Conservation (phyloP, 1,139 yeast species). For the Debaryomyces sp. region DNA sequence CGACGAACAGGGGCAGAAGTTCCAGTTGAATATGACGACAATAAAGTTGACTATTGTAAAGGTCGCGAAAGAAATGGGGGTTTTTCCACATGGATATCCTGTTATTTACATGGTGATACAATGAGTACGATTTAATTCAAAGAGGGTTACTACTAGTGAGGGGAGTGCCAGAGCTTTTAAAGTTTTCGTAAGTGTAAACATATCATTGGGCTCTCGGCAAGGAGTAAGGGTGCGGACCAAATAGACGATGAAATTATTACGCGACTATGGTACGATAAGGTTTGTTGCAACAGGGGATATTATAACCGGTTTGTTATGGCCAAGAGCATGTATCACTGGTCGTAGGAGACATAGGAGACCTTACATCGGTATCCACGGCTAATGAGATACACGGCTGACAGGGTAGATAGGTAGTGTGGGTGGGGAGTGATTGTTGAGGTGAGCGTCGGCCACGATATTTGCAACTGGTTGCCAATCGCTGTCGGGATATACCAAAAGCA, state of each 20-base stretch:
- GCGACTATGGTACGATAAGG: not conserved
- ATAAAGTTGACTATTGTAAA: not conserved
- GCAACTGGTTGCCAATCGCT: not conserved
- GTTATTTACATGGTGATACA: not conserved
- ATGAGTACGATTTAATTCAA: too few species aligned
- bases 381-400: not conserved
- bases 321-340: not conserved
- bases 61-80: not conserved
- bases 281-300: not conserved
- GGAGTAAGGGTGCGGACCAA: not conserved
- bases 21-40: not conserved
- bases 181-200: not conserved
- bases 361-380: not conserved
- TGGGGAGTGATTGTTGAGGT: not conserved
- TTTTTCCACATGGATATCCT: not conserved
- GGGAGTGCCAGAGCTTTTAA: not conserved
- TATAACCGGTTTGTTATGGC: not conserved
- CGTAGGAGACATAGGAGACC: too few species aligned
- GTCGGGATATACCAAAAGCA: not conserved
- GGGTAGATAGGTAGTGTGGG: not conserved
- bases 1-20: not conserved
- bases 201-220: not conserved
- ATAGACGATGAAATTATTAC: not conserved
- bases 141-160: not conserved
- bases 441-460: too few species aligned